Evolutionary conservation across 352 stramenopile genomes (phyloP).

Genomic region (Phytophthora cajani): DNA sequence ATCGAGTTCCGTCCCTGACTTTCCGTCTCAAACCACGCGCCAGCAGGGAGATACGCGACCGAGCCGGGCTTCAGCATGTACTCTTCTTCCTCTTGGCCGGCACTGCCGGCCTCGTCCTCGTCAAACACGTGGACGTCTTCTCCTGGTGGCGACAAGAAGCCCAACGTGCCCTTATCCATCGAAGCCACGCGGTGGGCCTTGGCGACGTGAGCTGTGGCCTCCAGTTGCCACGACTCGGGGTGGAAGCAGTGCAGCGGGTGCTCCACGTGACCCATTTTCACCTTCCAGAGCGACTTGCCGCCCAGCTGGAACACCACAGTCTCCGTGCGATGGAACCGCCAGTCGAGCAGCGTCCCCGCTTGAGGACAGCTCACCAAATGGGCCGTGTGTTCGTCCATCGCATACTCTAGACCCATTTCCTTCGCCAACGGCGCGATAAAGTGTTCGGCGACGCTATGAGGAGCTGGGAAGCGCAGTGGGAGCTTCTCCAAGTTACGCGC

Average conservation of each 20-base stretch:
- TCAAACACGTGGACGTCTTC: conserved; percentile 37
- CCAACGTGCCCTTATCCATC: neutral
- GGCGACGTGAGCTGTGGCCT: conserved; percentile 13
- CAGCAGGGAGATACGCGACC: conserved; percentile 58
- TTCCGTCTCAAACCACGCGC: conserved; percentile 54
- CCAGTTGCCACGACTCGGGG: conserved; percentile 18
- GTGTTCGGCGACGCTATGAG: conserved; percentile 18
- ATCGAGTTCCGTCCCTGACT: conserved; percentile 24
- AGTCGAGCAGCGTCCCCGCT: conserved; percentile 27
- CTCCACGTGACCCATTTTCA: conserved; percentile 24
- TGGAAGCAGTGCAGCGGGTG: conserved; percentile 40
- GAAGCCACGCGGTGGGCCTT: conserved; percentile 32
- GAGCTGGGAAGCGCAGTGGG: conserved; percentile 40
- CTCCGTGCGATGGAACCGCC: conserved; percentile 51
- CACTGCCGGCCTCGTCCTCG: conserved; percentile 12
- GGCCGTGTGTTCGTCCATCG: conserved; percentile 20
- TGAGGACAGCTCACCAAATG: conserved; percentile 28
- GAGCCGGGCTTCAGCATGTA: conserved; percentile 41
- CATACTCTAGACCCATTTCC: conserved; percentile 37
- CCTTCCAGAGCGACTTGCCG: conserved; percentile 41
- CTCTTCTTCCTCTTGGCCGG: conserved; percentile 5
- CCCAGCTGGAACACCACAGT: conserved; percentile 50
- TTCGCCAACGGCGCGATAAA: conserved; percentile 36
- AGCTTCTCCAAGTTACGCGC: conserved; percentile 21
- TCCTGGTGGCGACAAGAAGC: conserved; percentile 16